Evolutionary conservation across 805 yeast species (phyloP), one percentile per base, ranked within the genome.

Genomic region (Ogataea parapolymorpha): DNA sequence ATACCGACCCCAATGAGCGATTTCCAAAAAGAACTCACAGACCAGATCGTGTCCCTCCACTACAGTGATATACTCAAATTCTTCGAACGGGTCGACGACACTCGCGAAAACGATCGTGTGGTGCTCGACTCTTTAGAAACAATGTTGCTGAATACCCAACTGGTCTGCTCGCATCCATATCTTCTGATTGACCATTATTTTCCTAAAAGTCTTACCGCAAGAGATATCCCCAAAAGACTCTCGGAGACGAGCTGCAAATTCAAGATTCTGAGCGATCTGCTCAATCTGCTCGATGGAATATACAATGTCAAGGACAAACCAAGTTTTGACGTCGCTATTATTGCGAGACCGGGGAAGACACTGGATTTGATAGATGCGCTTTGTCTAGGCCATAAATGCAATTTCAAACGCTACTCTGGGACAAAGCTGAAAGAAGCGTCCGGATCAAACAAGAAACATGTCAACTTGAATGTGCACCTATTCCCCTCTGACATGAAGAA

Each of bases 141-240:
- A 6, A 77, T 95, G 61, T 75, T 86, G 44, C 63, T 75, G 43
- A 89, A 90, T 63, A 78, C 90, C 32, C 82, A 82, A 58, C 70
- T 82, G 18, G 93, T 90, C 2, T 80, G 95, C 17, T 79, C 91
- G 0, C 99, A 91, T 64, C 98, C 98, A 0, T 90, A 84, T 54
- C 63, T 91, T 36, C 65, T 91, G 37, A 86, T 91, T 39, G 82
- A 81, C 43, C 95, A 90, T 59, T 81, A 82, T 52, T 75, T 87
- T 73, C 98, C 98, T 12, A 86, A 82, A 61, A 80, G 81, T 46
- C 67, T 86, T 46, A 73, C 77, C 9, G 77, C 79, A 32, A 80
- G 82, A 59, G 93, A 86, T 54, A 76, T 80, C 44, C 85, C 93
- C 6, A 66, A 65, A 34, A 76, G 85, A 59, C 56, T 88, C 35